These are phyloP conservation scores for Aspergillaceae sp. DNA, from an alignment of 2,329 filamentous ascomycete species.

Conservation along the genomic window DNA sequence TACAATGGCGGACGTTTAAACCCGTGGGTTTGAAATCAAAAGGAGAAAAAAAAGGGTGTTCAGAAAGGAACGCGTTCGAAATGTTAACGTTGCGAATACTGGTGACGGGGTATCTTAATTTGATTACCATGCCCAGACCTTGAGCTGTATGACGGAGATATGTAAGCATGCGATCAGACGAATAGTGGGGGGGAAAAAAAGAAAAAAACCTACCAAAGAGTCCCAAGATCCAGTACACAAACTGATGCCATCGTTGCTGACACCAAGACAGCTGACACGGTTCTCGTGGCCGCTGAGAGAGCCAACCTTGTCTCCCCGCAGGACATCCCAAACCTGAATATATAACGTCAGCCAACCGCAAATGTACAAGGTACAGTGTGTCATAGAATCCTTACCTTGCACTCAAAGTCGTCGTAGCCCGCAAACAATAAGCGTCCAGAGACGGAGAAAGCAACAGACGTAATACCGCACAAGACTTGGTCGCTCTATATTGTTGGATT, in stretches of 20 bases:
- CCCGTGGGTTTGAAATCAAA: slow-evolving; percentile 19
- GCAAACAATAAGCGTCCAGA: slow-evolving; percentile 92
- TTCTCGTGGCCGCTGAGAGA: slow-evolving; percentile 97
- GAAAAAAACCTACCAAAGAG: slow-evolving; percentile 66
- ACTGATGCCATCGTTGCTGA: slow-evolving; percentile 98
- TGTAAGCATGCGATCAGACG: slow-evolving; percentile 4
- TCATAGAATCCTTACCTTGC: slow-evolving; percentile 64
- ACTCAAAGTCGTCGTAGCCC: slow-evolving; percentile 98
- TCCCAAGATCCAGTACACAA: slow-evolving; percentile 99
- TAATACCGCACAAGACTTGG: slow-evolving; percentile 95
- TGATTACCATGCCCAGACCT: slow-evolving; percentile 73
- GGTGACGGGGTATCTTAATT: slow-evolving; percentile 28
- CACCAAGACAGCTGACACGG: slow-evolving; percentile 94
- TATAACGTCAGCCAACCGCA: too few relatives aligned
- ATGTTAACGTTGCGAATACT: slow-evolving; percentile 27
- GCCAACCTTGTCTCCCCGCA: slow-evolving; percentile 92
- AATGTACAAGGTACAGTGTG: too few relatives aligned
- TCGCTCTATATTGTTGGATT: slow-evolving; percentile 58
- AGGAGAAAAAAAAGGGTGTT: slow-evolving; percentile 20
- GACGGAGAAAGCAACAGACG: slow-evolving; percentile 94
- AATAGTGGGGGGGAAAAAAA: not conserved
- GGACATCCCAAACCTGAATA: slow-evolving; percentile 86
- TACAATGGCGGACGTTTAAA: slow-evolving; percentile 32
- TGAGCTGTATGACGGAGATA: slow-evolving; percentile 50
- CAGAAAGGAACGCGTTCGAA: slow-evolving; percentile 20